Base-by-base conservation (phyloP, 495 filamentous ascomycete species). In the Daldinia caldariorum region DNA sequence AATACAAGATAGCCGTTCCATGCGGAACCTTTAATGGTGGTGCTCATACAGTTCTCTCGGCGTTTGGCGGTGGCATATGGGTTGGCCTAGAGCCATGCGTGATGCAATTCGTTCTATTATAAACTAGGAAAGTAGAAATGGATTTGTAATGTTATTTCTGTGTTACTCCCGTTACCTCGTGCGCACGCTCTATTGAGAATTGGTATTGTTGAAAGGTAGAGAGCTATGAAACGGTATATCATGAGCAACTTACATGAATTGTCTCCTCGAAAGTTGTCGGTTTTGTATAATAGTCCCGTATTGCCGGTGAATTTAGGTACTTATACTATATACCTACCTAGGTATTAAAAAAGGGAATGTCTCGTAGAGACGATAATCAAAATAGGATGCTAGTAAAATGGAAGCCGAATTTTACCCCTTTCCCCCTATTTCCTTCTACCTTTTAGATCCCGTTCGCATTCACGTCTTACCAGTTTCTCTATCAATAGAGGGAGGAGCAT, bases 91-190 rank as follows among this genome's bases (percentile, higher is more conserved):
- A 31, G 38, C 55, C 35, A 38, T 54, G 51, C 16, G 41, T 53
- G 49, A 45, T 61, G 26, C 38, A 43, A 10, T 45, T 29, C 59
- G 59, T 69, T 69, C 54, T 69, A 69, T 22, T 29, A 69, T 69
- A 69, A 29, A 54, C 34, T 38, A 53, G 43, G 59, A 57, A 45
- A 50, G 34, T 58, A 59, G 59, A 62, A 39, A 58, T 13, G 41
- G 9, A n/a, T 32, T n/a, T 32, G 13, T 68, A 68, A 68, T 68
- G 37, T 32, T 61, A 34, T 68, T 58, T 43, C n/a, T 50, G 43
- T n/a, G 39, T 31, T 34, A 13, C 38, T 13, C 35, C 26, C 6
- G 12, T 22, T 38, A 7, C 32, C 9, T 22, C 10, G 9, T 57
- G 3, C 29, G 18, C n/a, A 35, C 14, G 4, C 12, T 22, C 6